Percentiles rank a stretch among this genome's conserved stretches.
Conservation (phyloP, 2,329 filamentous ascomycete species). For the Gnomoniopsis sp. region DNA sequence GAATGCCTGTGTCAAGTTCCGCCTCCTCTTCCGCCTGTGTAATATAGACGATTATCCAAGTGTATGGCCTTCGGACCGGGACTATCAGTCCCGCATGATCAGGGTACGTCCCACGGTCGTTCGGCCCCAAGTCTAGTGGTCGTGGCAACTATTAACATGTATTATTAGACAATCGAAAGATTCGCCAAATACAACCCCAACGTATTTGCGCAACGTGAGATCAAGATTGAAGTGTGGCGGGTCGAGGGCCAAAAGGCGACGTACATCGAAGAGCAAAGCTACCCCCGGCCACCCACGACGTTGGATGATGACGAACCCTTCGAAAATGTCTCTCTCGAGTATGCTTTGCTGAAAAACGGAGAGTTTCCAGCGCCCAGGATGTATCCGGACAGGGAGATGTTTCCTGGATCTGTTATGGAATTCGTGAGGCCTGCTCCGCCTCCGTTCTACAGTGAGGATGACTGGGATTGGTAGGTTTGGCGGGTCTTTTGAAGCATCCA, state of each 20-base stretch:
- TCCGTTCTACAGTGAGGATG: neutral
- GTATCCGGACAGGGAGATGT: constrained; percentile 16
- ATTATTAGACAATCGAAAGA: neutral
- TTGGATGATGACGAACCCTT: neutral
- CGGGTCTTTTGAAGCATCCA: neutral
- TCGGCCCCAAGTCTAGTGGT: too few species aligned
- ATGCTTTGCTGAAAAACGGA: neutral
- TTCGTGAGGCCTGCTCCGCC: constrained; percentile 9
- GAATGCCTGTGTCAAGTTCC: constrained; percentile 26
- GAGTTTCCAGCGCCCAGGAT: neutral
- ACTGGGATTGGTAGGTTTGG: neutral
- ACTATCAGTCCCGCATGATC: neutral
- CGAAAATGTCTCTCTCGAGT: neutral
- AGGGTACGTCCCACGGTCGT: neutral
- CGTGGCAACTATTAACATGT: neutral
- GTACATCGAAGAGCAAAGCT: too few species aligned
- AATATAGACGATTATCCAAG: constrained; percentile 5
- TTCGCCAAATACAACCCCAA: constrained; percentile 9
- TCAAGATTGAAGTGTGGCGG: constrained; percentile 12
- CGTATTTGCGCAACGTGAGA: neutral
- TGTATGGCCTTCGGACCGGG: neutral
- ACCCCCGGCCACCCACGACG: neutral
- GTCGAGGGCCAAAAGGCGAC: constrained; percentile 2
- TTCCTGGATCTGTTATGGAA: constrained; percentile 17
- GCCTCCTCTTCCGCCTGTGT: constrained; percentile 29